Evolutionary conservation across 2,329 filamentous ascomycete genomes (phyloP), one percentile per base, ranked within the genome.

Genomic region (Pseudogymnoascus sp.): DNA sequence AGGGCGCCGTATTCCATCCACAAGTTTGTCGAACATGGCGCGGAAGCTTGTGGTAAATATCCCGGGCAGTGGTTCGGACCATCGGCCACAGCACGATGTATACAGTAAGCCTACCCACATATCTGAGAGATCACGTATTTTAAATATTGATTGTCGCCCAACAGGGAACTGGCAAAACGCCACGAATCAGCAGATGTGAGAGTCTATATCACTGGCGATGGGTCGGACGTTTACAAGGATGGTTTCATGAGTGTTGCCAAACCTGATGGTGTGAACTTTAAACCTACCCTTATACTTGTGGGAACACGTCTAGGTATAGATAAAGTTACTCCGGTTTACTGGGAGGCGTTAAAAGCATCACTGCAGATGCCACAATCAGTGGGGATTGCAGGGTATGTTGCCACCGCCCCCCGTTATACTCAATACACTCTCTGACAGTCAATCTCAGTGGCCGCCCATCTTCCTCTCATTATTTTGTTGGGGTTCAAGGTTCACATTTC

Each of bases 21-120:
- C 72, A 90, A 88, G 66, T 99, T 99, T 71, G 95, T 99, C 37
- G 82, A 88, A 62, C 89, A 96, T 69, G 95, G 95, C 16, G 92
- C 92, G 23, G 81, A 84, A 37, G 88, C 89, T 2, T 99, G 95
- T 75, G 93, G 91, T 3, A 97, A 96, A 76, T 90, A 96, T 71
- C 95, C 95, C 0, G 95, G 95, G 38, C 91, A 97, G 76, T 99
- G 95, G 95, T 99, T 99, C 76, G 95, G 95, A 0, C 95, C 95
- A n/a, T 97, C 92, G 16, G 95, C 95, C 5, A 96, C 95, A 8
- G 93, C 95, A 56, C 86, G 88, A 63, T 97, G 95, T 75, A 97
- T 99, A 68, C 88, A 95, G 92, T 96, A 78, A 74, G 89, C 77
- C 53, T 25, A 3, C 56, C 38, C 21, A 6, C 21, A 11, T 21